phyloP scores from a whole-genome alignment of 805 yeast species.

The Suhomyces sp. region DNA sequence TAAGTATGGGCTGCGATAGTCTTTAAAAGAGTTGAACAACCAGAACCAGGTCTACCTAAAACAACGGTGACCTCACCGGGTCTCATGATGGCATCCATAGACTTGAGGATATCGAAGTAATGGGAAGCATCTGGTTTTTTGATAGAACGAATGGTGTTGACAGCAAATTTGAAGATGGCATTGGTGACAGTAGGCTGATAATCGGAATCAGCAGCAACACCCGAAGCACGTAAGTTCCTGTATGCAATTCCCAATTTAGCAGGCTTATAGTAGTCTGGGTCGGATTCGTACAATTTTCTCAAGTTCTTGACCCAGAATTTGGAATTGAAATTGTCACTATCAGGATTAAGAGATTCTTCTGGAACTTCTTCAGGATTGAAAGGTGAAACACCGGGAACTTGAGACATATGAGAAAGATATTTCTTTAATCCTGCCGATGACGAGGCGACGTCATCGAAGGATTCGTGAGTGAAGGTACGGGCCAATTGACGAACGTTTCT shows the following conservation, averaged over 20 bases:
- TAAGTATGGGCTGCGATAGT: conserved; percentile 39
- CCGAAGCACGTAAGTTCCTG: conserved; percentile 58
- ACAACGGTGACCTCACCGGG: conserved; percentile 44
- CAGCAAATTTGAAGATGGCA: conserved; percentile 22
- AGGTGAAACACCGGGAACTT: conserved; percentile 50
- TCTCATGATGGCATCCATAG: conserved; percentile 35
- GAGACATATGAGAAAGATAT: conserved; percentile 50
- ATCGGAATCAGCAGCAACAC: conserved; percentile 67
- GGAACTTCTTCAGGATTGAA: conserved; percentile 18
- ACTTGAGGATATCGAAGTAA: conserved; percentile 32
- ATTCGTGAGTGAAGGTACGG: conserved; percentile 20
- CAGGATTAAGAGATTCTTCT: conserved; percentile 56
- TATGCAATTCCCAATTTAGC: conserved; percentile 59
- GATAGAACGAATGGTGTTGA: conserved; percentile 16
- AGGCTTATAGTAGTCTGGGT: conserved; percentile 64
- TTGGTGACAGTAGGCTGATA: conserved; percentile 61
- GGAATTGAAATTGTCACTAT: conserved; percentile 55
- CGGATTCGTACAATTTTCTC: conserved; percentile 50
- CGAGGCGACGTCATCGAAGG: conserved; percentile 4
- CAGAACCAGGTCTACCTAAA: conserved; percentile 44
- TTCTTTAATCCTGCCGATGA: conserved; percentile 13
- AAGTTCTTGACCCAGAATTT: conserved; percentile 68
- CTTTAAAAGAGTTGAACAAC: conserved; percentile 41
- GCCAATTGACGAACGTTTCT: conserved; percentile 23
- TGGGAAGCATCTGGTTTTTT: conserved; percentile 22